Evolutionary conservation across 805 yeast genomes (phyloP), one percentile per base, ranked within the genome.

Genomic region (Ogataea ganodermae): DNA sequence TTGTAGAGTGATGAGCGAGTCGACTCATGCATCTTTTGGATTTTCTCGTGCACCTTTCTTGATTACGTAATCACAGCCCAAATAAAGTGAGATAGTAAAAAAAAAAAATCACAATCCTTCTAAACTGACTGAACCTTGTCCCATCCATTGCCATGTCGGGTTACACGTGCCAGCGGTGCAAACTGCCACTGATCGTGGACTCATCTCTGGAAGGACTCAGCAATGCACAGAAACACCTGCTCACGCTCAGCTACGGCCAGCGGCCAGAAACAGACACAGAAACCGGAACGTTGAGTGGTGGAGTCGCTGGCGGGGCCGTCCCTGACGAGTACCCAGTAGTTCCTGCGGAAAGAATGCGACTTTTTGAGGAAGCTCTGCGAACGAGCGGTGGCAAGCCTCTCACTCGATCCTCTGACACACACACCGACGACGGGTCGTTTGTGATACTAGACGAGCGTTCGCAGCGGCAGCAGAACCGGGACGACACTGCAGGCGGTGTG

Each of bases 121-220:
- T 27, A 4, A 4, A 27, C 14, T n/a, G 12, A 7, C 31, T 27
- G 5, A 6, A 7, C 12, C 12, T 27, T 6, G 14, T 5, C 6
- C 21, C 12, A 14, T 33, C 27, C 27, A 24, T 18, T n/a, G 13
- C 23, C 20, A 65, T 62, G 68, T 48, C 63, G 4, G 40, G 48
- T 7, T 64, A 55, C 59, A 66, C 66, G 32, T 86, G 94, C 65
- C 86, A 80, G 59, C 67, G 80, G 55, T 86, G 92, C 63, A 73
- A 78, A 48, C 70, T 78, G 17, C 85, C 87, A 1, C 59, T 86
- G 26, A 60, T 63, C 10, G 65, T 84, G 4, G 87, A 85, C 60
- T 74, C 74, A 10, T 76, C 89, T 0, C 61, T 86, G 12, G 62
- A 68, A 17, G 75, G 74, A 26, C 61, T 84, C 21, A 74, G 79